Base-by-base conservation (phyloP, 345 rosid species). In the Gossypium sturtianum region DNA sequence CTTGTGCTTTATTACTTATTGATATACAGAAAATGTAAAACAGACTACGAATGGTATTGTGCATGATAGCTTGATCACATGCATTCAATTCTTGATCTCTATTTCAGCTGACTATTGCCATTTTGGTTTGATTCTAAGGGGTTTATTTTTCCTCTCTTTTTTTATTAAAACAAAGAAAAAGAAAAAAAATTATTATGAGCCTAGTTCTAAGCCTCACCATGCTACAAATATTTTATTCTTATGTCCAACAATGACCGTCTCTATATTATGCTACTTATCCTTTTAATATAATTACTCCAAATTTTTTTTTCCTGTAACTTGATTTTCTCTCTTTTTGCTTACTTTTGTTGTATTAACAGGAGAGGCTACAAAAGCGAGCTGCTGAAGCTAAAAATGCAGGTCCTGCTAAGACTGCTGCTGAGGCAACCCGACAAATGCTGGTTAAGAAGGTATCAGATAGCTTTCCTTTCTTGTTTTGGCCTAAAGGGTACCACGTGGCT, bases 311-410 rank as follows among this genome's bases (percentile, higher is more conserved):
- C 45, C 16, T 0, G 7, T 56, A 71, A 19, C 45, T 53, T 20
- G 2, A 15, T 12, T 56, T 43, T 13, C 4, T 12, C 22, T 13
- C 1, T 22, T 57, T 22, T 58, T 23, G 23, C 23, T 75, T 6
- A 29, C 20, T 43, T 56, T 56, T n/a, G 22, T 60, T 57, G 66
- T 17, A 16, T 41, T 45, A 77, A 74, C 88, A 93, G 99, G 98
- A 91, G 84, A 90, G 73, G 78, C 93, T 82, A 74, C 93, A 87
- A 79, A 95, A 90, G 77, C 86, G 92, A 78, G 97, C 94, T 81
- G 93, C 89, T 20, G 98, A 93, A 84, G 88, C 82, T 48, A 91
- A 76, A 81, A 89, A 83, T 66, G 68, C 80, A 5, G 76, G 82
- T 77, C 95, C 97, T 69, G 85, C 96, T 23, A 83, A 89, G 73